A percentile compares a stretch with the other conserved stretches of the same genome.
Conservation (phyloP, 495 filamentous ascomycete genomes). For the Talaromyces stipitatus region DNA sequence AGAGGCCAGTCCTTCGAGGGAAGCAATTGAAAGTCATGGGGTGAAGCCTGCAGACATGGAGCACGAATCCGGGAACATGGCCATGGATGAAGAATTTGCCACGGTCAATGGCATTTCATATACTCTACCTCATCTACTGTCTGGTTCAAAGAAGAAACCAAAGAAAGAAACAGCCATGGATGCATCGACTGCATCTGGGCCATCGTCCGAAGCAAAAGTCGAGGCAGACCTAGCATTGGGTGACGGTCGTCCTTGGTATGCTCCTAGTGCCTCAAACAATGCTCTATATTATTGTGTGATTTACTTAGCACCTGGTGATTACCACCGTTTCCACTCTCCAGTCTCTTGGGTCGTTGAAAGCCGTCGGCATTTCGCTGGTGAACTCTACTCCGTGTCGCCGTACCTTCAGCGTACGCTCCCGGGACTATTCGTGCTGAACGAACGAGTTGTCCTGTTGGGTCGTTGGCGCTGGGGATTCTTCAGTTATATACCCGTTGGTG, state of each 20-base stretch:
- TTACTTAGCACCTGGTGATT: conserved; percentile 97
- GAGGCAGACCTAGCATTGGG: conserved; percentile 71
- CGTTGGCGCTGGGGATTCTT: conserved; percentile 98
- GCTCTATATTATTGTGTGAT: conserved; percentile 91
- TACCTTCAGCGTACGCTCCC: conserved; percentile 89
- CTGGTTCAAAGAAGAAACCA: conserved; percentile 42
- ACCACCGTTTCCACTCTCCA: conserved; percentile 96
- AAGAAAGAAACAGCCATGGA: conserved; percentile 42
- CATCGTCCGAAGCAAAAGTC: conserved; percentile 70
- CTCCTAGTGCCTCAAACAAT: conserved; percentile 50
- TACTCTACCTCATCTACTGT: conserved; percentile 81
- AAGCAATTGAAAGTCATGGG: conserved; percentile 14
- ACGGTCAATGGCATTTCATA: conserved; percentile 95
- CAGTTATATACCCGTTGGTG: conserved; percentile 88
- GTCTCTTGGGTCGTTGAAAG: conserved; percentile 88
- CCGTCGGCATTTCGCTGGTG: conserved; percentile 91
- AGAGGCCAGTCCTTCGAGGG: conserved; percentile 39
- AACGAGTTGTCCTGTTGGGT: conserved; percentile 87
- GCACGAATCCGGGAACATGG: conserved; percentile 43
- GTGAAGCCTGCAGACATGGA: conserved; percentile 8
- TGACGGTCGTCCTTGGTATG: conserved; percentile 67
- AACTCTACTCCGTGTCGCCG: conserved; percentile 89
- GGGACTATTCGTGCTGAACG: conserved; percentile 92
- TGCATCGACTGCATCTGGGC: conserved; percentile 57
- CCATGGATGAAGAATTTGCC: conserved; percentile 84